Evolutionary conservation across 1,284 basidiomycete species (phyloP), one percentile per base, ranked within the genome.

Genomic region (Somion occarium): DNA sequence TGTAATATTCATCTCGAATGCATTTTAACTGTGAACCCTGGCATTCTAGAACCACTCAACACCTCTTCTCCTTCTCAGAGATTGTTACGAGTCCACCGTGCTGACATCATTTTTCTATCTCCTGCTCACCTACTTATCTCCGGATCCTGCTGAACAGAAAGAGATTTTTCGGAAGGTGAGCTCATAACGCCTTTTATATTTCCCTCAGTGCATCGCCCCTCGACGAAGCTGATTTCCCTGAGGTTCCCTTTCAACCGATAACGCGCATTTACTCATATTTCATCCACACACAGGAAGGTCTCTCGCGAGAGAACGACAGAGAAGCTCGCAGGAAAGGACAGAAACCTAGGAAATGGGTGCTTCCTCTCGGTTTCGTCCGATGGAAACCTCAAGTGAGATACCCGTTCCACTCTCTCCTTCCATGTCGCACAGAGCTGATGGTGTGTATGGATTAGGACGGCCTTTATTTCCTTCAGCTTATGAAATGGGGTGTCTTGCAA

Each of bases 401-500:
- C 12, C 22, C 38, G 11, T 37, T 11, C 34, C n/a, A 37, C 9
- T 37, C 25, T 45, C 22, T 42, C 42, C 20, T 30, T 18, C 42
- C 5, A n/a, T 42, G 42, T 47, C 23, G n/a, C n/a, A n/a, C n/a
- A n/a, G n/a, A n/a, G n/a, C n/a, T 24, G 18, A 11, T 37, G 30
- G 41, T 38, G n/a, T n/a, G n/a, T n/a, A 15, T 41, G 12, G 25
- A 34, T n/a, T 26, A 83, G 78, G 81, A 85, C 59, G 85, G 82
- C 0, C 65, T 89, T 15, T 82, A 83, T 56, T 90, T 90, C 60
- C 66, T 91, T 34, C 86, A 88, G 63, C 64, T 86, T 44, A 87
- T 88, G 82, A 91, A 90, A 67, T 87, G 87, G 80, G 82, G 80
- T 18, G 80, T 91, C 9, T 70, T 90, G n/a, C 89, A 92, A 61